Conservation (phyloP, 2,329 filamentous ascomycete species). For the Graphiopsis chlorocephala region DNA sequence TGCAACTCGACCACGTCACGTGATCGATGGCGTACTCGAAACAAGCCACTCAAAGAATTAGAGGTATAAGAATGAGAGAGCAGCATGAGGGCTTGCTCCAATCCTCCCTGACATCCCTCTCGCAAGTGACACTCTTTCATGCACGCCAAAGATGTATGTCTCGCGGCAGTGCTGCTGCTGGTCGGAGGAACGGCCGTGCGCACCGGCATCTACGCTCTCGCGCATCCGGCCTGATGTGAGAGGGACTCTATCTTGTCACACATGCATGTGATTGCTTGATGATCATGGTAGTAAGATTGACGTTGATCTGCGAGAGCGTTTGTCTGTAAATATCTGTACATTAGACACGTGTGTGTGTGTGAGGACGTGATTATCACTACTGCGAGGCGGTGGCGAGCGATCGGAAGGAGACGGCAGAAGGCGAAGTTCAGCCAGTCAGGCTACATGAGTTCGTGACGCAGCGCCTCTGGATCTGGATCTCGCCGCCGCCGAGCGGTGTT, state of each 20-base stretch:
- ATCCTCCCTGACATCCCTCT: not conserved
- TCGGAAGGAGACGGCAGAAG: not conserved
- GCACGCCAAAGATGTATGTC: not conserved
- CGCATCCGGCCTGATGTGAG: not conserved
- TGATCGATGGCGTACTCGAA: not conserved
- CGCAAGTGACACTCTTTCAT: not conserved
- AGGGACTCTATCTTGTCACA: not conserved
- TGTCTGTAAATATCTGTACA: not conserved
- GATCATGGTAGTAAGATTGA: not conserved
- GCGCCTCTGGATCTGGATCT: slow-evolving; percentile 3
- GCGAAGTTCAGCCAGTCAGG: slow-evolving; percentile 1
- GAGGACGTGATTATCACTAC: not conserved
- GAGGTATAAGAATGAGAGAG: no score
- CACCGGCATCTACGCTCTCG: not conserved
- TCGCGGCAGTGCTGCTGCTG: not conserved
- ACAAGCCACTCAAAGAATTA: not conserved
- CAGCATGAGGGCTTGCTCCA: not conserved
- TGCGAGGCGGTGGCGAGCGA: not conserved
- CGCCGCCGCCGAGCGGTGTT: not conserved
- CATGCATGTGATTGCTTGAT: slow-evolving; percentile 2
- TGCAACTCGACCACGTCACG: not conserved
- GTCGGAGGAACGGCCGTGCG: not conserved
- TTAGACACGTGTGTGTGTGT: not conserved
- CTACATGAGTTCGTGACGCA: slow-evolving; percentile 8
- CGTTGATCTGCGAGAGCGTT: not conserved